phyloP scores from a whole-genome alignment of 2,329 filamentous ascomycete species.

The Pyricularia grisea region DNA sequence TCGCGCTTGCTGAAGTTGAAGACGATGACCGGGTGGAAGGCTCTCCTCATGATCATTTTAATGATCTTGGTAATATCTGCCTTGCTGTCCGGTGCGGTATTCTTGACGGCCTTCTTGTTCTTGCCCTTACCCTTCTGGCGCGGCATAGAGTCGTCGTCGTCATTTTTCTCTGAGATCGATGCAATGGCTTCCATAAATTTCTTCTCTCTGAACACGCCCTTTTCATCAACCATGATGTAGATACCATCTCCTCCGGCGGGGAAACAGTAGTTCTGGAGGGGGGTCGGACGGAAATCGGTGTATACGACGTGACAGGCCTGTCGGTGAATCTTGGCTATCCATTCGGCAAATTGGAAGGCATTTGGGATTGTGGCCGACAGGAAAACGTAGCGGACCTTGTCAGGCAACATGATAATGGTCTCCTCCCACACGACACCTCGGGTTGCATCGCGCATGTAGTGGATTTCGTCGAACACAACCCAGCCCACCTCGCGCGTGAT shows the following conservation, averaged over 20 bases:
- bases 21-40: conserved; percentile 95
- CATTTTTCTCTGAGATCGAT: conserved; percentile 78
- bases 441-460: conserved; percentile 92
- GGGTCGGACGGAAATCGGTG: conserved; percentile 94
- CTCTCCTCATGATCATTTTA: conserved; percentile 97
- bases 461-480: conserved; percentile 98
- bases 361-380: conserved; percentile 97
- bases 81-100: conserved; percentile 52
- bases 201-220: conserved; percentile 88
- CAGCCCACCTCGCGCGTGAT: conserved; percentile 99
- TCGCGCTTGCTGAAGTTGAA: conserved; percentile 99
- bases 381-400: conserved; percentile 98
- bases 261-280: conserved; percentile 96
- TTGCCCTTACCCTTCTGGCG: conserved; percentile 82
- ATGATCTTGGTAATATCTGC: conserved; percentile 96
- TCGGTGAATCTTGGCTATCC: conserved; percentile 96
- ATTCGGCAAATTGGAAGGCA: conserved; percentile 97
- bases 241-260: conserved; percentile 88
- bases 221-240: conserved; percentile 90
- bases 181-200: conserved; percentile 97
- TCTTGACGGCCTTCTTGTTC: conserved; percentile 78
- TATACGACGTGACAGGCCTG: conserved; percentile 99
- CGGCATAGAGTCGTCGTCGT: conserved; percentile 68
- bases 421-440: conserved; percentile 99
- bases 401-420: conserved; percentile 93